Percentiles rank a stretch among this genome's conserved stretches.
phyloP scores from a whole-genome alignment of 768 basidiomycete genomes.

The Leccinum incarnatum region DNA sequence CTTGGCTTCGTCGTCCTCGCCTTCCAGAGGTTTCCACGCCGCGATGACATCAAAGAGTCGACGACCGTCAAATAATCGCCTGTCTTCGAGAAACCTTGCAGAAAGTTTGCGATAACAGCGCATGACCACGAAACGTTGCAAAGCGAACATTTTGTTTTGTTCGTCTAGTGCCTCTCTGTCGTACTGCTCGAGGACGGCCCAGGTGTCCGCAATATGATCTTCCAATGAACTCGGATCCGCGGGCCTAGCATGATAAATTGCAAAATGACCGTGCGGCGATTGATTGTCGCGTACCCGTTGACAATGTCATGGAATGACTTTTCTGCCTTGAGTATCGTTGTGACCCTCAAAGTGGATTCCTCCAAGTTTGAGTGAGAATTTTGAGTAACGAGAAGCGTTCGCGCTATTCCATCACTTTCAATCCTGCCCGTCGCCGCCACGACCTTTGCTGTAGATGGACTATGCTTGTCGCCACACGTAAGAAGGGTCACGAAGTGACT shows the following conservation, averaged over 20 bases:
- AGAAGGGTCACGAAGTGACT: too few relatives aligned
- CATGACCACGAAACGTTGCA: neutral
- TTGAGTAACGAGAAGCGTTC: neutral
- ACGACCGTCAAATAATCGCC: neutral
- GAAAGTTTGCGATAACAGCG: neutral
- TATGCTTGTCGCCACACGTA: neutral
- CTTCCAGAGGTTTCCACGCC: neutral
- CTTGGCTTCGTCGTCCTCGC: neutral
- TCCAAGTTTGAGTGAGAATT: neutral
- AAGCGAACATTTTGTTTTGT: neutral
- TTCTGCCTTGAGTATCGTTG: neutral
- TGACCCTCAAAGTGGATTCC: neutral
- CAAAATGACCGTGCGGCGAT: neutral
- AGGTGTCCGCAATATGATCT: neutral
- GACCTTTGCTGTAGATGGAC: neutral
- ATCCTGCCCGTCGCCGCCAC: neutral
- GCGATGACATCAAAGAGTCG: neutral
- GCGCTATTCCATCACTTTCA: neutral
- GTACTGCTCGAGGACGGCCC: neutral
- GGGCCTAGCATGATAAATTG: neutral
- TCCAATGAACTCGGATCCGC: neutral
- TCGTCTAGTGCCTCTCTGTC: neutral
- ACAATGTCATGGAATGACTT: neutral
- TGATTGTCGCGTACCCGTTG: neutral
- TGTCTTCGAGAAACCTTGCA: neutral